These are phyloP conservation scores for Closterium sp. DNA, from an alignment of 139 green algal species.

Conservation along the genomic window DNA sequence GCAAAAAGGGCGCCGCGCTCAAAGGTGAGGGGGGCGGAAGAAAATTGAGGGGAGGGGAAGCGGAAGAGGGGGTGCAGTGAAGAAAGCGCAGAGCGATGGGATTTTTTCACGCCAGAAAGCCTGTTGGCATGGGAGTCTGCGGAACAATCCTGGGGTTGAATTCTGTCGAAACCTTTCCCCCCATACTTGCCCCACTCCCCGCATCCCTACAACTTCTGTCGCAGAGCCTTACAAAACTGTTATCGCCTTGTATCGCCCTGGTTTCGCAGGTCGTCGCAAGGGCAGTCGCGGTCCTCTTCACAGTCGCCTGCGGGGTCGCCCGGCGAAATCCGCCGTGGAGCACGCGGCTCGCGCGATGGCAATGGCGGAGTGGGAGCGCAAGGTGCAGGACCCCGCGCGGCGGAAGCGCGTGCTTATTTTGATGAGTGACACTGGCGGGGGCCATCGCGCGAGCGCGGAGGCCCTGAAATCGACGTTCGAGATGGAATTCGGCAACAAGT, in stretches of 20 bases:
- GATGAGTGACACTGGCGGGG: conserved; percentile 94
- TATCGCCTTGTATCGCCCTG: background rate
- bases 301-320: background rate
- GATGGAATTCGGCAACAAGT: conserved; percentile 79
- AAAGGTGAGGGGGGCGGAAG: background rate
- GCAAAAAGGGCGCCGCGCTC: background rate
- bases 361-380: background rate
- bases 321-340: background rate
- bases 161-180: background rate
- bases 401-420: conserved; percentile 78
- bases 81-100: background rate
- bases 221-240: background rate
- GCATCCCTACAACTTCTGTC: background rate
- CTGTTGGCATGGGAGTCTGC: no score
- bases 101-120: no score
- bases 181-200: background rate
- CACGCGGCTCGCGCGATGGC: background rate
- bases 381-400: background rate
- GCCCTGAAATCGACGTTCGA: conserved; percentile 85
- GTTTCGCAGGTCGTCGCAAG: background rate
- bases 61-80: background rate
- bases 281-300: background rate
- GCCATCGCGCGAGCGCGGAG: conserved; percentile 88
- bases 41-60: background rate
- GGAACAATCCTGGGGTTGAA: no score